A percentile compares a stretch with the other conserved stretches of the same genome.
These are phyloP conservation scores for Microbotryum silenes-acaulis DNA, from an alignment of 1,284 basidiomycete genomes.

Conservation along the genomic window DNA sequence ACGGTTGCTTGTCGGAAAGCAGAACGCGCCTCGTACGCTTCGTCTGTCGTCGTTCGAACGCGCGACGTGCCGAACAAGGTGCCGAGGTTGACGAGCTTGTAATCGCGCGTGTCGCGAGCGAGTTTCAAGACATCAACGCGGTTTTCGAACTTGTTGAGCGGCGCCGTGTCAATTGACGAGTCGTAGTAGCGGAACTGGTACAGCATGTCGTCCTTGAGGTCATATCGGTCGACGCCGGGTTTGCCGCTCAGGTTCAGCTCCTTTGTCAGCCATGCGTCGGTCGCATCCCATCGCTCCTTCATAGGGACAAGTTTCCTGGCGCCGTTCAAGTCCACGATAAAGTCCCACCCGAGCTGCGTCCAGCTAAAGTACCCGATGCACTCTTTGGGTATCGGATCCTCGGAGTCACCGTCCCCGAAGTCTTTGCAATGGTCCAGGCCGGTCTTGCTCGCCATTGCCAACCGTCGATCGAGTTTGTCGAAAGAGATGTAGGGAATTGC, in stretches of 20 bases:
- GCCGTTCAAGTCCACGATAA: slow-evolving; percentile 52
- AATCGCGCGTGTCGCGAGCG: slow-evolving; percentile 16
- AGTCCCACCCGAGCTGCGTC: slow-evolving; percentile 59
- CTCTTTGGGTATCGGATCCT: slow-evolving; percentile 42
- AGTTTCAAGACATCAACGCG: slow-evolving; percentile 33
- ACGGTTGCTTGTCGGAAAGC: slow-evolving; percentile 33
- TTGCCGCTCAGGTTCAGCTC: slow-evolving; percentile 40
- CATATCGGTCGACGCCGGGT: slow-evolving; percentile 43
- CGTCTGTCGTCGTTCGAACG: slow-evolving; percentile 22
- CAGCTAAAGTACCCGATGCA: slow-evolving; percentile 50
- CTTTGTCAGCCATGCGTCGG: slow-evolving; percentile 48
- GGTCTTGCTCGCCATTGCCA: slow-evolving; percentile 50
- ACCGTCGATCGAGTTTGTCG: slow-evolving; percentile 49
- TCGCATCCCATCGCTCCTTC: slow-evolving; percentile 48
- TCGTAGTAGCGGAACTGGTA: slow-evolving; percentile 64
- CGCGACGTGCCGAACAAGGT: slow-evolving; percentile 38
- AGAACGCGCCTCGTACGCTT: slow-evolving; percentile 25
- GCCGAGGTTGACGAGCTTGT: slow-evolving; percentile 36
- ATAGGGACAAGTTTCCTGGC: slow-evolving; percentile 42
- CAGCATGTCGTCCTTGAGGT: slow-evolving; percentile 50
- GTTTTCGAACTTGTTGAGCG: slow-evolving; percentile 34
- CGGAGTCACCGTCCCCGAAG: slow-evolving; percentile 30
- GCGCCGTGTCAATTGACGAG: slow-evolving; percentile 40
- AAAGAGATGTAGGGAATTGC: slow-evolving; percentile 58
- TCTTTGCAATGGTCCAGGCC: slow-evolving; percentile 47